phyloP scores from a whole-genome alignment of 441 rosid genomes.

The Erodium trifolium region DNA sequence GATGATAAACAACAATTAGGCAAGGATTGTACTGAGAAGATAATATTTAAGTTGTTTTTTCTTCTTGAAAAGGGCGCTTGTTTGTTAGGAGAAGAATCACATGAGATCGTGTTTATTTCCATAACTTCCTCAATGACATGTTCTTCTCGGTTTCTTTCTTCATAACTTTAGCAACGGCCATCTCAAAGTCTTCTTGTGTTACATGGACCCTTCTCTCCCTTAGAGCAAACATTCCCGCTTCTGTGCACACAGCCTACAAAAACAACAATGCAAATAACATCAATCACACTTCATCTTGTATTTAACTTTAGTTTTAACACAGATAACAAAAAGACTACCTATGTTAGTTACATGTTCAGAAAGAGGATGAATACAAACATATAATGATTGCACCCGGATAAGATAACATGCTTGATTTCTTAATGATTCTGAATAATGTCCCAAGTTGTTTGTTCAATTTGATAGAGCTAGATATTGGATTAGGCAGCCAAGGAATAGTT shows the following conservation, averaged over 20 bases:
- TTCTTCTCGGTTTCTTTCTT: slow-evolving; percentile 93
- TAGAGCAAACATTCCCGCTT: slow-evolving; percentile 81
- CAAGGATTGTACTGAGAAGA: no score
- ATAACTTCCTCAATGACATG: slow-evolving; percentile 81
- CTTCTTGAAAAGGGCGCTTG: neutral
- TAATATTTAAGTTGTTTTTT: neutral
- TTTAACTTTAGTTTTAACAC: neutral
- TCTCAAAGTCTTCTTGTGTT: slow-evolving; percentile 77
- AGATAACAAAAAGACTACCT: neutral
- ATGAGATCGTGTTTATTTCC: slow-evolving; percentile 39
- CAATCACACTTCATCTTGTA: neutral
- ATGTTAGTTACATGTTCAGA: neutral
- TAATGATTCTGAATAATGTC: no score
- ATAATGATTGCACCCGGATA: neutral
- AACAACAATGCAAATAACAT: neutral
- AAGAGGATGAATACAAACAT: no score
- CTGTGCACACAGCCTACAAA: slow-evolving; percentile 75
- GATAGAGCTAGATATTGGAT: neutral
- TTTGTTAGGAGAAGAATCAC: neutral
- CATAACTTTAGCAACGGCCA: slow-evolving; percentile 91
- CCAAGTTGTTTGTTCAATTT: neutral
- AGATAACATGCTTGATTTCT: neutral
- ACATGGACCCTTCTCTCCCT: slow-evolving; percentile 83
- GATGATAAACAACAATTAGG: no score
- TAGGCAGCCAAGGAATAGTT: neutral